phyloP scores from a whole-genome alignment of 805 yeast species.

The Lipomyces sp. region DNA sequence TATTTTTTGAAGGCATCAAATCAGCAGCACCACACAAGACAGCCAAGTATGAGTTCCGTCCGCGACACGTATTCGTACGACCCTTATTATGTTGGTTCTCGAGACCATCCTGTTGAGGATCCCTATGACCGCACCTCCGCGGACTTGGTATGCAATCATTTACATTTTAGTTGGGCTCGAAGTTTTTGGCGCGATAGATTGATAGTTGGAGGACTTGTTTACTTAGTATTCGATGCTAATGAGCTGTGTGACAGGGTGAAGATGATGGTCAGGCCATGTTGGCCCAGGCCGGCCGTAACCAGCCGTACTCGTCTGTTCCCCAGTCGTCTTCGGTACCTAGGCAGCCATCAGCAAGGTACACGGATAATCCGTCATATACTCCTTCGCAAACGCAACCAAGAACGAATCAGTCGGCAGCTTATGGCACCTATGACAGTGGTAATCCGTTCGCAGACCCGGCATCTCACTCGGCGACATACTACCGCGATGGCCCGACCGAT shows the following conservation, averaged over 20 bases:
- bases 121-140: not conserved
- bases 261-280: not conserved
- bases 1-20: no score
- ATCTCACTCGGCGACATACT: not conserved
- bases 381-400: not conserved
- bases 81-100: not conserved
- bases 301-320: not conserved
- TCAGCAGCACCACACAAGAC: not conserved
- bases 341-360: not conserved
- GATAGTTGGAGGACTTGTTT: not conserved
- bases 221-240: not conserved
- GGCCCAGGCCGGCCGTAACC: not conserved
- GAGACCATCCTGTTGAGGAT: not conserved
- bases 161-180: not conserved
- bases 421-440: not conserved
- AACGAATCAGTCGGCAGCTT: not conserved
- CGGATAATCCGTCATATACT: not conserved
- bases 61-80: not conserved
- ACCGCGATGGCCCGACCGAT: not conserved
- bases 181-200: not conserved
- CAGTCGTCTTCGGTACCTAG: not conserved
- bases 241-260: not conserved
- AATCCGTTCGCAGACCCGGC: constrained; percentile 3
- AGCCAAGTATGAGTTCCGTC: not conserved
- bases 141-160: not conserved